Conservation (phyloP, 345 rosid species). For the Lumnitzera racemosa region DNA sequence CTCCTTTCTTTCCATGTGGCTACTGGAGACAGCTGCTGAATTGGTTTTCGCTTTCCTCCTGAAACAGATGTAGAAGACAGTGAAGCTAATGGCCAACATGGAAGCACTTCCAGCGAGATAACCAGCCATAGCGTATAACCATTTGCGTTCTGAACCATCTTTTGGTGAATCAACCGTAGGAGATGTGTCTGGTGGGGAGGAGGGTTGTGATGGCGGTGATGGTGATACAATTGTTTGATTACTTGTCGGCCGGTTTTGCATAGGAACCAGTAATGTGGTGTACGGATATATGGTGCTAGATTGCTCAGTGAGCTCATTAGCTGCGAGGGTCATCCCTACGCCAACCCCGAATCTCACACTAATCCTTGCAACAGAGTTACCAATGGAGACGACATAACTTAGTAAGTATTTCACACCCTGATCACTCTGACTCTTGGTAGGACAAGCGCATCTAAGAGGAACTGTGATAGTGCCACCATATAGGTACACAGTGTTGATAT, state of each 20-base stretch:
- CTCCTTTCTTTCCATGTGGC: neutral
- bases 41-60: neutral
- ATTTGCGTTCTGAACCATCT: conserved; percentile 14
- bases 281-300: conserved; percentile 22
- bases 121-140: conserved; percentile 14
- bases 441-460: conserved; percentile 59
- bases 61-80: neutral
- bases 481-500: conserved; percentile 9
- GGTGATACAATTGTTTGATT: conserved; percentile 25
- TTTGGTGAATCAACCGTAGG: conserved; percentile 1
- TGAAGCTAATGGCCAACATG: conserved; percentile 2
- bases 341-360: conserved; percentile 34
- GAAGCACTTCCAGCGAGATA: conserved; percentile 14
- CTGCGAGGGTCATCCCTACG: conserved; percentile 22
- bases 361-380: conserved; percentile 20
- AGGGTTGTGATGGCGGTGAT: conserved; percentile 11
- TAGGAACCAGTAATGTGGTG: conserved; percentile 51
- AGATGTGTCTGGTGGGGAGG: neutral
- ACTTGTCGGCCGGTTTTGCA: conserved; percentile 26
- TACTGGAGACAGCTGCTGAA: conserved; percentile 9
- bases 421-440: conserved; percentile 38
- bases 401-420: conserved; percentile 29
- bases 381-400: conserved; percentile 31
- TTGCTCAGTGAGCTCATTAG: conserved; percentile 29
- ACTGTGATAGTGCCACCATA: conserved; percentile 11